Evolutionary conservation across 208 protist species (phyloP).

Genomic region (Wallacemonas sp.): DNA sequence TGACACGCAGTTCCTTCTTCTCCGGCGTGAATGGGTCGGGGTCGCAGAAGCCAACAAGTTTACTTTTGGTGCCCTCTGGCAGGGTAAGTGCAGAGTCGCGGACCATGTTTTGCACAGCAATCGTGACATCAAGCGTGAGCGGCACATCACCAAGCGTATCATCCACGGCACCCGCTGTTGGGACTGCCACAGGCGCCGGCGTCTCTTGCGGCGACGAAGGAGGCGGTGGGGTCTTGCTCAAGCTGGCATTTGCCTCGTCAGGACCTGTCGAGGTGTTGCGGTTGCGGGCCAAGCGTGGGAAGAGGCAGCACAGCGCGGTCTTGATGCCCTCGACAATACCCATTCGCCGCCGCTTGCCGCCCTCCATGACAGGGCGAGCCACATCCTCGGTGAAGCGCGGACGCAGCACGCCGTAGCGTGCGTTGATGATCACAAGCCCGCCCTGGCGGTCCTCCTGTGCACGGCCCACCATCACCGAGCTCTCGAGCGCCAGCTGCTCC

Average conservation of each 20-base stretch:
- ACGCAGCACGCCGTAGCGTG: conserved; percentile 80
- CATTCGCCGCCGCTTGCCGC: neutral
- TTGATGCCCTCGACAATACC: conserved; percentile 1
- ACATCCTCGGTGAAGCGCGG: conserved; percentile 53
- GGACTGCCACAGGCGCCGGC: too few relatives aligned
- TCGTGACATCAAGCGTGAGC: conserved; percentile 80
- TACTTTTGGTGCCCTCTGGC: conserved; percentile 65
- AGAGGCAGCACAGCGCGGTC: neutral
- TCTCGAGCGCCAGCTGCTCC: conserved; percentile 75
- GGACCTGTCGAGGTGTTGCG: neutral
- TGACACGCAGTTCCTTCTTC: conserved; percentile 78
- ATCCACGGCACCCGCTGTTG: neutral
- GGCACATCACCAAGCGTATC: conserved; percentile 40
- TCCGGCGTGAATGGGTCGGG: conserved; percentile 86
- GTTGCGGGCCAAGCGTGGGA: neutral
- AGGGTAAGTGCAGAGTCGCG: conserved; percentile 76
- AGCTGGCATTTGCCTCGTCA: too few relatives aligned
- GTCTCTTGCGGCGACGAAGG: too few relatives aligned
- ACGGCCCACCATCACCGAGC: conserved; percentile 39
- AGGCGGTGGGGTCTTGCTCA: too few relatives aligned
- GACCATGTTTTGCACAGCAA: conserved; percentile 85
- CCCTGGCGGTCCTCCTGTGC: conserved; percentile 62
- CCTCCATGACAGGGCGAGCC: conserved; percentile 7
- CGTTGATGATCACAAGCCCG: conserved; percentile 87
- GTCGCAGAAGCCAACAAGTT: conserved; percentile 83